Percentiles rank a stretch among this genome's conserved stretches.
Evolutionary conservation across 306 rosid genomes (phyloP).

Genomic region (Canavalia gladiata): DNA sequence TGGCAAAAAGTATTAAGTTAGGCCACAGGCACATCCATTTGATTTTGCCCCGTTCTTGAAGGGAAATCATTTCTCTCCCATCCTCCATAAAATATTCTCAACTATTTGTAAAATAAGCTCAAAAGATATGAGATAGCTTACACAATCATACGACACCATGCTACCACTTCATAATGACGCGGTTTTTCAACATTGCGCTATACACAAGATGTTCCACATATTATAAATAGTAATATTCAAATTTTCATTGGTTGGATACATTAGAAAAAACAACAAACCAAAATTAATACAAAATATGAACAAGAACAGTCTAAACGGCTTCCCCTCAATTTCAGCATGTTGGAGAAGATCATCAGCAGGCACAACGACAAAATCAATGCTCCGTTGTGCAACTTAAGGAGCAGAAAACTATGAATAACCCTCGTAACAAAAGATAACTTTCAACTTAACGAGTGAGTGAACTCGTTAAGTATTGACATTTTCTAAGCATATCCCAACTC

Average conservation of each 20-base stretch:
- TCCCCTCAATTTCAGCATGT: constrained; percentile 27
- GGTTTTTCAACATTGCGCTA: constrained; percentile 22
- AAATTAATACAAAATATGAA: constrained; percentile 34
- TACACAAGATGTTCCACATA: constrained; percentile 34
- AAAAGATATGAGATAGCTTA: not conserved
- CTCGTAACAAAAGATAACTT: not conserved
- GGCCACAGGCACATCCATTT: too few species aligned
- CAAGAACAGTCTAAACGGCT: constrained; percentile 40
- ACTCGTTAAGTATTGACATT: constrained; percentile 32
- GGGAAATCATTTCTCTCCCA: too few species aligned
- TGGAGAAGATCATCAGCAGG: constrained; percentile 34
- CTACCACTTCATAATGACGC: constrained; percentile 6
- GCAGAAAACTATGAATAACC: constrained; percentile 15
- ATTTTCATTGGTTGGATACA: constrained; percentile 21
- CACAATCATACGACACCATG: constrained; percentile 8
- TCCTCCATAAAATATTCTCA: too few species aligned
- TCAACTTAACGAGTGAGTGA: constrained; percentile 15
- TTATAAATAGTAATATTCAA: constrained; percentile 40
- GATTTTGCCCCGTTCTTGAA: too few species aligned
- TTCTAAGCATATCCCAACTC: constrained; percentile 32
- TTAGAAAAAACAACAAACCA: constrained; percentile 37
- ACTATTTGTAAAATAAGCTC: not conserved
- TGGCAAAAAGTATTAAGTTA: too few species aligned
- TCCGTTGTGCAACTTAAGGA: constrained; percentile 8
- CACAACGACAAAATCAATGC: not conserved